These are phyloP conservation scores for Saccharomycopsis sp. DNA, from an alignment of 805 yeast genomes.

Conservation along the genomic window DNA sequence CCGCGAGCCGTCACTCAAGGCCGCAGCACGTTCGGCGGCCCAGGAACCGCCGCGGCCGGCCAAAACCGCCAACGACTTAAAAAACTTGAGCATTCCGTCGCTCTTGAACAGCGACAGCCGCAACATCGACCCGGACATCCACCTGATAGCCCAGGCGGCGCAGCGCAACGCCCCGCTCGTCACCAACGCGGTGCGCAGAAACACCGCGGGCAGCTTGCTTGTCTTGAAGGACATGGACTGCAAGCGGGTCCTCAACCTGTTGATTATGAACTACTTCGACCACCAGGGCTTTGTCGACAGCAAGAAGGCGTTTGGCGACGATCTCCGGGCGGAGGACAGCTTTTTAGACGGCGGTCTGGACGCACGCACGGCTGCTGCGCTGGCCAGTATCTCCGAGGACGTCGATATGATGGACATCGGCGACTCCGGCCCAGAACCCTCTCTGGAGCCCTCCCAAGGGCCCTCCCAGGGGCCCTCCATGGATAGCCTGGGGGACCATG, in stretches of 20 bases:
- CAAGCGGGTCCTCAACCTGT: slow-evolving; percentile 20
- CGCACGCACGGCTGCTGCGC: no score
- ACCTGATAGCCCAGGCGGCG: background rate
- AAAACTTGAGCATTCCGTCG: slow-evolving; percentile 21
- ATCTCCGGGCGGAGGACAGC: slow-evolving; percentile 31
- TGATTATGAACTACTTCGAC: slow-evolving; percentile 44
- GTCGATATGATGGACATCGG: background rate
- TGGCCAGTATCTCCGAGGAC: no score
- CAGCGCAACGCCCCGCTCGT: background rate
- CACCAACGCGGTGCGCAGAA: slow-evolving; percentile 7
- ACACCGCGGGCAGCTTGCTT: background rate
- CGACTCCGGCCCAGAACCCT: background rate
- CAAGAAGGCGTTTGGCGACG: slow-evolving; percentile 44
- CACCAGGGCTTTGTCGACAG: slow-evolving; percentile 53
- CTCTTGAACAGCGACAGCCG: background rate
- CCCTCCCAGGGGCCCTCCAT: no score
- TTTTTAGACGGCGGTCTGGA: slow-evolving; percentile 2
- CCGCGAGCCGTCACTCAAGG: background rate
- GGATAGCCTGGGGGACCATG: background rate
- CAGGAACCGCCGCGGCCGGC: background rate
- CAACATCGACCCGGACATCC: background rate
- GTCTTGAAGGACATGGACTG: slow-evolving; percentile 13
- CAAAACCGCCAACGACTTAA: background rate
- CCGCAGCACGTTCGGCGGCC: no score
- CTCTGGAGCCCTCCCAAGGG: no score